Conservation (phyloP, 495 filamentous ascomycete species). For the Talaromyces liani region DNA sequence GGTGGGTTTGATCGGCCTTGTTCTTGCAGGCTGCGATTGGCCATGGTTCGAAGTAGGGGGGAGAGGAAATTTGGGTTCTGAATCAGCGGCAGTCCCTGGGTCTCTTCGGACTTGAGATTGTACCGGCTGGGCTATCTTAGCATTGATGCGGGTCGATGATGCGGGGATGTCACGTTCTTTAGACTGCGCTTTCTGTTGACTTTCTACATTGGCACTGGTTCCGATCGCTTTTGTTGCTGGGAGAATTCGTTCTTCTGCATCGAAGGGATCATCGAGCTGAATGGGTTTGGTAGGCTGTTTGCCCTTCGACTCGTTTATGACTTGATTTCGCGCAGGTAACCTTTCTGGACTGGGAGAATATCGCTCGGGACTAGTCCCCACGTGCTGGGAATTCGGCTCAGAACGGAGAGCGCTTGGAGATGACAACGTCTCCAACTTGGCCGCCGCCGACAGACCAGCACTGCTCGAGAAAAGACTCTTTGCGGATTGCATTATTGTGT, state of each 20-base stretch:
- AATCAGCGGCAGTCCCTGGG: conserved; percentile 26
- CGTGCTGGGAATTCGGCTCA: conserved; percentile 11
- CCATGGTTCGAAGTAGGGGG: conserved; percentile 46
- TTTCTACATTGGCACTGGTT: conserved; percentile 7
- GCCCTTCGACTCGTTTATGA: neutral
- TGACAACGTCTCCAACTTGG: conserved; percentile 54
- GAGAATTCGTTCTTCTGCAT: neutral
- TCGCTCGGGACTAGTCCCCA: neutral
- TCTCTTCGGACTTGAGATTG: conserved; percentile 41
- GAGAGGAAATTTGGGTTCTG: conserved; percentile 25
- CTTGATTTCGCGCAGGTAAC: neutral
- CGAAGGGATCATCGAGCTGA: conserved; percentile 11
- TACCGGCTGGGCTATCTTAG: conserved; percentile 37
- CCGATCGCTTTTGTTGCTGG: neutral
- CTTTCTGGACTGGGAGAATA: conserved; percentile 2
- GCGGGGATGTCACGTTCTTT: conserved; percentile 12
- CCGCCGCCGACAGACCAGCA: conserved; percentile 68
- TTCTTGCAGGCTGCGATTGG: conserved; percentile 37
- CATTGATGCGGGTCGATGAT: conserved; percentile 28
- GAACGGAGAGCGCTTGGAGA: conserved; percentile 27
- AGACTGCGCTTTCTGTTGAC: conserved; percentile 25
- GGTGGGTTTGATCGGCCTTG: conserved; percentile 60
- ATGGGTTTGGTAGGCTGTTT: neutral
- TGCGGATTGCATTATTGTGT: conserved; percentile 79
- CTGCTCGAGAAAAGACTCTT: conserved; percentile 77